Percentiles rank a stretch among this genome's conserved stretches.
These are phyloP conservation scores for Gossypium turneri DNA, from an alignment of 345 rosid species.

Conservation along the genomic window DNA sequence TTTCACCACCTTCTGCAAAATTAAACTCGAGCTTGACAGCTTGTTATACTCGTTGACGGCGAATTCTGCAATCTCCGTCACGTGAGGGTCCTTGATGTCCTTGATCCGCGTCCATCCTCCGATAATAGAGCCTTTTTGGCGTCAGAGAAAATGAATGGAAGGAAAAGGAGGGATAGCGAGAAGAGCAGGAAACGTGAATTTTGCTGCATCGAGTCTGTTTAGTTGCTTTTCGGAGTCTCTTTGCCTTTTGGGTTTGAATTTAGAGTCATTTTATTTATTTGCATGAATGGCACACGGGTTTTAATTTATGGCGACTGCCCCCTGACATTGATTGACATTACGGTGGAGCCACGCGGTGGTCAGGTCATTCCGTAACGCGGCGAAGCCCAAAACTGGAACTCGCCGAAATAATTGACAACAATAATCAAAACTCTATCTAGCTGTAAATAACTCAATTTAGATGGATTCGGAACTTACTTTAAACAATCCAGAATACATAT, in stretches of 20 bases:
- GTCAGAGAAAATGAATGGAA: constrained; percentile 20
- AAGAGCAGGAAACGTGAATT: not conserved
- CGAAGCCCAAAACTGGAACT: not conserved
- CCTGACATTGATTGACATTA: not conserved
- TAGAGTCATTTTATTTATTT: not conserved
- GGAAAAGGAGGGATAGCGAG: constrained; percentile 13
- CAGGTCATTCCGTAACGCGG: not conserved
- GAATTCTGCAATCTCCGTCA: constrained; percentile 40
- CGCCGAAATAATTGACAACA: not conserved
- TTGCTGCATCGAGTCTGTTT: not conserved
- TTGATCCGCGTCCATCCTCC: constrained; percentile 47
- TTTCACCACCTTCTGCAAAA: constrained; percentile 25
- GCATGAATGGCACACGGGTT: not conserved
- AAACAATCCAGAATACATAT: too few species aligned
- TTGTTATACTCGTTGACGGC: constrained; percentile 46
- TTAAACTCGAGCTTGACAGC: constrained; percentile 20
- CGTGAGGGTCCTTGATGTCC: constrained; percentile 33
- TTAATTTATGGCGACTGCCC: not conserved
- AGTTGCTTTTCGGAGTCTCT: not conserved
- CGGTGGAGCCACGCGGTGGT: not conserved
- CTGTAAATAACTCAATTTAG: too few species aligned
- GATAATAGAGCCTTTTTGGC: constrained; percentile 5
- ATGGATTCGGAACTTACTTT: too few species aligned
- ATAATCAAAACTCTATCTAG: too few species aligned
- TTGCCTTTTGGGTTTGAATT: not conserved